Base-by-base conservation (phyloP, 106 monocot species). In the Dendrobium officinale region DNA sequence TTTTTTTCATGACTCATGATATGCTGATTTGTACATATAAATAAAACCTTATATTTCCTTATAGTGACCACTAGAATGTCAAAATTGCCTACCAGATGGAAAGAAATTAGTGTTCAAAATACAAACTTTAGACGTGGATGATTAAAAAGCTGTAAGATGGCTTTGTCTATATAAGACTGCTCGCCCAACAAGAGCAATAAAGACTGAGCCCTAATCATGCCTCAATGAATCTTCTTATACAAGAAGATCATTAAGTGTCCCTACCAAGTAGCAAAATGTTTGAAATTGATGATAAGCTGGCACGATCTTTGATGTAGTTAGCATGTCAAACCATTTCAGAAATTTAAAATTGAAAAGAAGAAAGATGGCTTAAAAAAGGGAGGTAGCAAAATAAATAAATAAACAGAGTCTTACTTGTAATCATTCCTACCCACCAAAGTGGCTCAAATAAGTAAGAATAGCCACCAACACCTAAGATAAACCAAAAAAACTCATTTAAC, bases 391-490 rank as follows among this genome's bases (percentile, higher is more conserved):
- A 13, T 4, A 56, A 75, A 43, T 4, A 1, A 86, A 22, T 6
- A 40, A 67, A 37, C 6, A 13, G 77, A 48, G 29, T 6, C 86
- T 86, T 75, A 92, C 92, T 92, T 81, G 92, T 81, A 75, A 92
- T 86, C 92, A 92, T 89, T 55, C 86, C 86, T 44, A 43, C 77
- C 88, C 88, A 88, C 88, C 88, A 88, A 73, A 88, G 85, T 47
- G 84, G 89, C 48, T 84, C 86, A 33, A 77, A 80, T 73, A 84
- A 67, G 77, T 89, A 86, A 19, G 86, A 86, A 86, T 80, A 86
- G 8, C 86, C 86, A 66, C 86, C 86, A 75, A 24, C 37, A 29
- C 82, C 84, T 86, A 82, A 67, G 42, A 68, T 2, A 19, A 80
- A 79, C 15, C 37, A 1, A 64, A 79, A 79, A 67, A 3, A 24